phyloP scores from a whole-genome alignment of 768 basidiomycete genomes.

The Mycena rosella region DNA sequence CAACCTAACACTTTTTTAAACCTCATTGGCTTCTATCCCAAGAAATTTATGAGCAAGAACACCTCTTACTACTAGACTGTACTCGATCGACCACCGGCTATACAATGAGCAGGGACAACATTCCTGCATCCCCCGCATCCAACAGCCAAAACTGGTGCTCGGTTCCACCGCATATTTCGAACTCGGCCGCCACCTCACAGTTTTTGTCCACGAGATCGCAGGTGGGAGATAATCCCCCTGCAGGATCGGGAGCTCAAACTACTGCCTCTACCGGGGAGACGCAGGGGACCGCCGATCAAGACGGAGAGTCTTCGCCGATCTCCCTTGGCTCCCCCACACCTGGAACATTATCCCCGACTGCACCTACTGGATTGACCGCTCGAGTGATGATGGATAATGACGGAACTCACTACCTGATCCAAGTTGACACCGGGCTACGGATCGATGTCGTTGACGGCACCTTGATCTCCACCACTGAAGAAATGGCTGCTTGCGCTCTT shows the following conservation, averaged over 20 bases:
- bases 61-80: not conserved
- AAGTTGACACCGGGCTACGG: too few species aligned
- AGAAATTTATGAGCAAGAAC: not conserved
- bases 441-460: too few species aligned
- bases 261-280: too few species aligned
- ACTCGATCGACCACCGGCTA: not conserved
- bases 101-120: not conserved
- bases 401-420: too few species aligned
- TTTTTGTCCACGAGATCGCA: slow-evolving; percentile 4
- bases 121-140: not conserved
- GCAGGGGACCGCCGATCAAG: not conserved
- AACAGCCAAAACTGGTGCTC: not conserved
- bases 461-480: too few species aligned
- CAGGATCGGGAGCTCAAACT: not conserved
- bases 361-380: too few species aligned
- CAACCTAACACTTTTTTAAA: not conserved
- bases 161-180: not conserved
- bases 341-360: too few species aligned
- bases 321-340: slow-evolving; percentile 9
- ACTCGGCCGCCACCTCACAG: not conserved
- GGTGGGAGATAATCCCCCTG: not conserved
- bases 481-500: too few species aligned
- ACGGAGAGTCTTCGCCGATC: not conserved
- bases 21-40: not conserved
- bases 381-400: too few species aligned